A percentile compares a stretch with the other conserved stretches of the same genome.
phyloP scores from a whole-genome alignment of 2,329 filamentous ascomycete species.

The Boeremia exigua region DNA sequence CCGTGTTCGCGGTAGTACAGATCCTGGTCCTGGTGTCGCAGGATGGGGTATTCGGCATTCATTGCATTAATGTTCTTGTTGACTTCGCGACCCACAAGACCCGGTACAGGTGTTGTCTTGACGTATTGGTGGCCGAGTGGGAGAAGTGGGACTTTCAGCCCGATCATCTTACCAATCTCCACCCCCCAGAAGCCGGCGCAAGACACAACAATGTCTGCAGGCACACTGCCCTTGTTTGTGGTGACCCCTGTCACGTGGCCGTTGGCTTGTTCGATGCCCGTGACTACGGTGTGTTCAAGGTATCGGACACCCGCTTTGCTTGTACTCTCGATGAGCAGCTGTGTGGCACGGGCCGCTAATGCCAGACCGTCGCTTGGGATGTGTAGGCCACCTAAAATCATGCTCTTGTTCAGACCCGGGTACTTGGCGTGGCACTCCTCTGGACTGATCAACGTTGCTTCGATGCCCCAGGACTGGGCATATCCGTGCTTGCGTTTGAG shows the following conservation, averaged over 20 bases:
- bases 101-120: slow-evolving; percentile 63
- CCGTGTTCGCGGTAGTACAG: slow-evolving; percentile 71
- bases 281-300: slow-evolving; percentile 62
- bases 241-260: slow-evolving; percentile 63
- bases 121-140: slow-evolving; percentile 69
- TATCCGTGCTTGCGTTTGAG: slow-evolving; percentile 68
- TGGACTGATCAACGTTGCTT: slow-evolving; percentile 58
- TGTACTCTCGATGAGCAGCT: slow-evolving; percentile 66
- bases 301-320: slow-evolving; percentile 65
- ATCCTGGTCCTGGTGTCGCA: slow-evolving; percentile 68
- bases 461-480: slow-evolving; percentile 66
- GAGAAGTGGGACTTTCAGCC: slow-evolving; percentile 62
- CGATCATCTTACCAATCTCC: slow-evolving; percentile 68
- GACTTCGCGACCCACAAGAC: slow-evolving; percentile 50
- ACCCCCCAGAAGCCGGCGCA: slow-evolving; percentile 72
- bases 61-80: slow-evolving; percentile 54
- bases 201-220: slow-evolving; percentile 67
- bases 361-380: slow-evolving; percentile 68
- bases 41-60: slow-evolving; percentile 61
- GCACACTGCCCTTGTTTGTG: slow-evolving; percentile 57
- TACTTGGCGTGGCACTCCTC: slow-evolving; percentile 63
- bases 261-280: slow-evolving; percentile 59
- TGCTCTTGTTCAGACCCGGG: slow-evolving; percentile 60
- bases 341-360: slow-evolving; percentile 65
- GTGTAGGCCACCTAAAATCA: slow-evolving; percentile 64